Conservation (phyloP, 805 yeast genomes). For the Teunomyces pallodes region DNA sequence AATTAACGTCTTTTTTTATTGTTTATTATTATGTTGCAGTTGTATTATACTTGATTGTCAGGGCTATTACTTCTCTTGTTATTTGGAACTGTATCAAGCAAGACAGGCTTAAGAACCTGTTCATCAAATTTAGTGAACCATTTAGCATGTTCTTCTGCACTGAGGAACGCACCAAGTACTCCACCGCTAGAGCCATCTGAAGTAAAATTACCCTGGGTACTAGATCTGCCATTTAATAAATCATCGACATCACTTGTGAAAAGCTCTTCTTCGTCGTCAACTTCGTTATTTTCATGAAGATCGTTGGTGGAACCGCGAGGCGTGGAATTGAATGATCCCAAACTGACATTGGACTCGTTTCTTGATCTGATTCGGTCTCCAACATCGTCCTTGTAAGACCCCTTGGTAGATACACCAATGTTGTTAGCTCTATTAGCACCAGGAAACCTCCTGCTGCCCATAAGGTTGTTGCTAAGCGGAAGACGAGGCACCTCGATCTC, state of each 20-base stretch:
- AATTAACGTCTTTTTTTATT: constrained; percentile 1
- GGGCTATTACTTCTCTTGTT: constrained; percentile 8
- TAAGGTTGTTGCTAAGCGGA: constrained; percentile 16
- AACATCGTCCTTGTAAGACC: constrained; percentile 18
- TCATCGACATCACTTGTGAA: constrained; percentile 40
- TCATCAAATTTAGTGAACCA: constrained; percentile 96
- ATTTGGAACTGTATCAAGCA: constrained; percentile 59
- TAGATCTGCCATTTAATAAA: constrained; percentile 18
- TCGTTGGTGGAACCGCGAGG: constrained; percentile 8
- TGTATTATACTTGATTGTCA: neutral
- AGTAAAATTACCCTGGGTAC: neutral
- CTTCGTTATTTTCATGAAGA: constrained; percentile 5
- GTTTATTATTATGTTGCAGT: neutral
- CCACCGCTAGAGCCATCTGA: constrained; percentile 19
- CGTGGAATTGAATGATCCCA: constrained; percentile 15
- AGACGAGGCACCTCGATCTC: constrained; percentile 75
- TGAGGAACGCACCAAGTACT: constrained; percentile 39
- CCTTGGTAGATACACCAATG: constrained; percentile 7
- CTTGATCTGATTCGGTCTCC: constrained; percentile 19
- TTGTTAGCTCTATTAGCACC: constrained; percentile 5
- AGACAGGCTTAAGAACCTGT: constrained; percentile 86
- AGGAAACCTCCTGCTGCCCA: constrained; percentile 25
- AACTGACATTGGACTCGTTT: constrained; percentile 28
- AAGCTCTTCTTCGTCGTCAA: constrained; percentile 22
- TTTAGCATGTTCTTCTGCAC: constrained; percentile 70